These are phyloP conservation scores for Talaromyces amestolkiae DNA, from an alignment of 2,329 filamentous ascomycete species.

Conservation along the genomic window DNA sequence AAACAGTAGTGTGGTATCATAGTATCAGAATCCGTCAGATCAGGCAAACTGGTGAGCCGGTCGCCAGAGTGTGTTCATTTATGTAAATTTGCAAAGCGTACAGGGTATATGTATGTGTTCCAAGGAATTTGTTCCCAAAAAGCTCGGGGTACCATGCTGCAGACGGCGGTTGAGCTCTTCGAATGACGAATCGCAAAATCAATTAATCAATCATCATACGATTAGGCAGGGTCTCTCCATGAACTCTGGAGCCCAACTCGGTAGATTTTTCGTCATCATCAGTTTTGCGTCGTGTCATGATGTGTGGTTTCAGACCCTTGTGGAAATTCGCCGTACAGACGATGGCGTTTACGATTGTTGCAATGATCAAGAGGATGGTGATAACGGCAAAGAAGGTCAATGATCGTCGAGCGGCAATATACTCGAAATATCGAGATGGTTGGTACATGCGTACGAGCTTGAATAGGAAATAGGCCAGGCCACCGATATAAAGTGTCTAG, in stretches of 20 bases:
- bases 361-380: conserved; percentile 80
- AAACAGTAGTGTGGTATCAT: conserved; percentile 19
- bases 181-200: conserved; percentile 10
- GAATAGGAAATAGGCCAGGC: conserved; percentile 93
- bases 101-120: conserved; percentile 10
- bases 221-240: conserved; percentile 34
- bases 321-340: conserved; percentile 89
- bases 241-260: conserved; percentile 40
- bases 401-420: conserved; percentile 75
- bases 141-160: conserved; percentile 10
- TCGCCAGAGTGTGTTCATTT: conserved; percentile 5
- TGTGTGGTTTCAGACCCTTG: conserved; percentile 82
- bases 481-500: conserved; percentile 76
- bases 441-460: conserved; percentile 96
- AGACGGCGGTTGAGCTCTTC: not conserved
- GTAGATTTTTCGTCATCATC: conserved; percentile 51
- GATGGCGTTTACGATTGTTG: conserved; percentile 83
- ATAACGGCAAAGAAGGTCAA: conserved; percentile 92
- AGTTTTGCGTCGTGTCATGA: conserved; percentile 59
- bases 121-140: not conserved
- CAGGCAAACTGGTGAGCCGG: not conserved
- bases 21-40: conserved; percentile 13
- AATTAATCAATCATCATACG: conserved; percentile 52
- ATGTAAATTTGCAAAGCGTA: conserved; percentile 9
- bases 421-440: conserved; percentile 57